phyloP scores from a whole-genome alignment of 768 basidiomycete species.

The Hydnomerulius pinastri region DNA sequence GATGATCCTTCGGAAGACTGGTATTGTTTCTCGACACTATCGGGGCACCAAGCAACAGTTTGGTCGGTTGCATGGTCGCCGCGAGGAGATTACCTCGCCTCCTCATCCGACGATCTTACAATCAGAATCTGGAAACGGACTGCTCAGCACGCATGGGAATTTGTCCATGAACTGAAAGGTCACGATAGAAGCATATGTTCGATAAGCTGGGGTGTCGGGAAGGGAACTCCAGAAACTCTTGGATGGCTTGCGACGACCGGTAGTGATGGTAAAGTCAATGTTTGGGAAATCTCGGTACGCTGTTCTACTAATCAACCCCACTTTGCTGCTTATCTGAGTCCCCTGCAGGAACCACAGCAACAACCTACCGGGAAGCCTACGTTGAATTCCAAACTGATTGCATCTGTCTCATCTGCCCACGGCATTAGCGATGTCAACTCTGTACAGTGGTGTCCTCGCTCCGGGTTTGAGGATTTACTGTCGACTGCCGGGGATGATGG shows the following conservation, averaged over 20 bases:
- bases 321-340: conserved; percentile 1
- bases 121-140: conserved; percentile 83
- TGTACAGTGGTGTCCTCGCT: conserved; percentile 78
- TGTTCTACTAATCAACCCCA: background rate
- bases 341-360: conserved; percentile 18
- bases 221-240: conserved; percentile 39
- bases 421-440: conserved; percentile 85
- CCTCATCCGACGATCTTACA: conserved; percentile 82
- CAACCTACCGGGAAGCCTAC: conserved; percentile 6
- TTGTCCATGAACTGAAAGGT: conserved; percentile 56
- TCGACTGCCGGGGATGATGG: conserved; percentile 91
- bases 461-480: conserved; percentile 63
- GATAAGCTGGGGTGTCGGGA: conserved; percentile 65
- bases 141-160: conserved; percentile 63
- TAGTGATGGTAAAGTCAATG: conserved; percentile 78
- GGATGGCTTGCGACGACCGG: conserved; percentile 88
- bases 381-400: conserved; percentile 52
- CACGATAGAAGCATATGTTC: conserved; percentile 82
- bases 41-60: conserved; percentile 84
- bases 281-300: conserved; percentile 76
- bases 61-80: conserved; percentile 89
- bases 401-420: conserved; percentile 65
- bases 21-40: conserved; percentile 82
- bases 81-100: conserved; percentile 77
- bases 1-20: conserved; percentile 96